These are phyloP conservation scores for Pezicula neosporulosa DNA, from an alignment of 2,329 filamentous ascomycete species.

Conservation along the genomic window DNA sequence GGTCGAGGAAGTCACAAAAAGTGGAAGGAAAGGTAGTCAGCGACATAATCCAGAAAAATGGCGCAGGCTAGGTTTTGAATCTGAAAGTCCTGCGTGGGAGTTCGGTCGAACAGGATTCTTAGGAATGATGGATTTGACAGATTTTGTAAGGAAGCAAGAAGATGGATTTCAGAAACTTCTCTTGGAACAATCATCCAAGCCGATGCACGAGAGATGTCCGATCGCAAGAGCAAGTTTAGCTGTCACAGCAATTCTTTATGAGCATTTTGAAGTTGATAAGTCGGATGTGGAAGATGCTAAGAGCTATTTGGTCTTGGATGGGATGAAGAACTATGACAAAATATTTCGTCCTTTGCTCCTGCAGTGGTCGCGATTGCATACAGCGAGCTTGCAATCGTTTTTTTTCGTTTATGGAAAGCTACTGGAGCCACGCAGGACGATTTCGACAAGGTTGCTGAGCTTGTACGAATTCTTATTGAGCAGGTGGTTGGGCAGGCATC, in stretches of 20 bases:
- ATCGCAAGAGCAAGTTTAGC: conserved; percentile 83
- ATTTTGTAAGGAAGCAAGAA: conserved; percentile 89
- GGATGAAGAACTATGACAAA: conserved; percentile 75
- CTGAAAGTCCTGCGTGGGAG: conserved; percentile 81
- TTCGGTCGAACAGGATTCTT: conserved; percentile 85
- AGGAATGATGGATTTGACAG: conserved; percentile 95
- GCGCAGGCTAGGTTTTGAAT: conserved; percentile 86
- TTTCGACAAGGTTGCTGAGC: conserved; percentile 88
- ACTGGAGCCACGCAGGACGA: conserved; percentile 83
- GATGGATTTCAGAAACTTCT: conserved; percentile 90
- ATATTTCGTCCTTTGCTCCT: conserved; percentile 83
- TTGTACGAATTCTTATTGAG: conserved; percentile 86
- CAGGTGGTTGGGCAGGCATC: conserved; percentile 81
- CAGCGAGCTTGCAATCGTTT: conserved; percentile 80
- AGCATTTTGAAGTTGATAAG: conserved; percentile 92
- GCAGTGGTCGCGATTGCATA: conserved; percentile 91
- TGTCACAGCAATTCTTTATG: conserved; percentile 84
- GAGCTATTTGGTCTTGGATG: conserved; percentile 71
- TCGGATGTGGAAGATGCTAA: conserved; percentile 76
- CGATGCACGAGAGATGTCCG: conserved; percentile 73
- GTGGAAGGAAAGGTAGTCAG: conserved; percentile 57
- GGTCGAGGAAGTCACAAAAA: conserved; percentile 32
- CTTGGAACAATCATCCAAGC: conserved; percentile 78
- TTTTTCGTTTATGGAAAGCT: conserved; percentile 86
- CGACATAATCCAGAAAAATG: conserved; percentile 88